These are phyloP conservation scores for Thermochaetoides dissita DNA, from an alignment of 2,329 filamentous ascomycete genomes.

Conservation along the genomic window DNA sequence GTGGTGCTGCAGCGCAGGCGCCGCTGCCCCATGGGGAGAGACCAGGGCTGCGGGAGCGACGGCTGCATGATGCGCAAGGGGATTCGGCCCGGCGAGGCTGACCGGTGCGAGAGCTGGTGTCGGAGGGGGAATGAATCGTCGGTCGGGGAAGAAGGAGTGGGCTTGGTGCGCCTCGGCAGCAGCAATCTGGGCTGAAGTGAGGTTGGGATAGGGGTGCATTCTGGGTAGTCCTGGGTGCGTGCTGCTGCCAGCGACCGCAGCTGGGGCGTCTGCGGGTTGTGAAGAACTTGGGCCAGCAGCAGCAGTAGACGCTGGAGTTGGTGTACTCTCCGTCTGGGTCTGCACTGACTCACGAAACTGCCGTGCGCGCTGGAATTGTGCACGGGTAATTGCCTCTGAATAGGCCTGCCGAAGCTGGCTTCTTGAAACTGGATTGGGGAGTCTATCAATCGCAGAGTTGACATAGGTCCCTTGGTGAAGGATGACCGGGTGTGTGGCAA, in stretches of 20 bases:
- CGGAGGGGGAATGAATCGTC: too few relatives aligned
- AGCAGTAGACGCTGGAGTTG: neutral
- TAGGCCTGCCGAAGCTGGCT: slow-evolving; percentile 37
- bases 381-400: slow-evolving; percentile 29
- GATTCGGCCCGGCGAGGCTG: too few relatives aligned
- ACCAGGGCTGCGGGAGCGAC: neutral
- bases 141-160: too few relatives aligned
- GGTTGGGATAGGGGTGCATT: too few relatives aligned
- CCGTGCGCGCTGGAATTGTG: slow-evolving; percentile 30
- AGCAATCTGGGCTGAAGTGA: neutral
- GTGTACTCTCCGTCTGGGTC: neutral
- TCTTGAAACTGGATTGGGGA: slow-evolving; percentile 32
- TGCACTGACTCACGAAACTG: slow-evolving; percentile 17
- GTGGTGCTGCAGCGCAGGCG: slow-evolving; percentile 8
- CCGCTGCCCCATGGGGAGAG: slow-evolving; percentile 3
- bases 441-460: slow-evolving; percentile 36
- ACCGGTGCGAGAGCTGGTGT: too few relatives aligned
- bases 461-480: slow-evolving; percentile 34
- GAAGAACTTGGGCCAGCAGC: neutral
- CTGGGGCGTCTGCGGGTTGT: too few relatives aligned
- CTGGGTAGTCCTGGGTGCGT: too few relatives aligned
- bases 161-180: neutral
- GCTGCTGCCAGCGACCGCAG: too few relatives aligned
- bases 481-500: slow-evolving; percentile 34
- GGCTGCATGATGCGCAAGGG: neutral